These are phyloP conservation scores for Neofusicoccum laricinum DNA, from an alignment of 2,329 filamentous ascomycete genomes.

Conservation along the genomic window DNA sequence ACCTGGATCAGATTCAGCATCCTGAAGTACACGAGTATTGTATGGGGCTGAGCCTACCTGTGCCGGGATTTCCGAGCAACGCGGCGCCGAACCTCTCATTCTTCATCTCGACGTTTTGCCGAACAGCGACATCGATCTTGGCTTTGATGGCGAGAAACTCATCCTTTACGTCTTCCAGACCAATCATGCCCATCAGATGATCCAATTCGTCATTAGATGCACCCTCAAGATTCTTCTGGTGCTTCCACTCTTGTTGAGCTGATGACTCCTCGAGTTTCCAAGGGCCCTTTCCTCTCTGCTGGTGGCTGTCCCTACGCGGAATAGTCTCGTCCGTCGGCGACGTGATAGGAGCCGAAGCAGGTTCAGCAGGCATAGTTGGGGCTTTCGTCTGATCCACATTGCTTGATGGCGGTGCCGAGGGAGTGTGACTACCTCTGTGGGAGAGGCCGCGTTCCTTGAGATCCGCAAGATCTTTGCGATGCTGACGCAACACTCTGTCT, in stretches of 20 bases:
- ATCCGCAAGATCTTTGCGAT: slow-evolving; percentile 45
- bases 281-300: not conserved
- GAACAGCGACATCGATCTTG: slow-evolving; percentile 57
- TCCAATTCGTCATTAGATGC: slow-evolving; percentile 57
- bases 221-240: slow-evolving; percentile 54
- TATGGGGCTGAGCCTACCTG: slow-evolving; percentile 47
- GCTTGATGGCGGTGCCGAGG: too few species aligned
- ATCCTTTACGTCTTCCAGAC: slow-evolving; percentile 66
- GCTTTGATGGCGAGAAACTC: slow-evolving; percentile 62
- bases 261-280: slow-evolving; percentile 18
- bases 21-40: not conserved
- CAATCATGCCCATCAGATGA: slow-evolving; percentile 66
- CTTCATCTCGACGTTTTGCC: slow-evolving; percentile 56
- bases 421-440: too few species aligned
- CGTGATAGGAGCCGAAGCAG: not conserved
- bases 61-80: slow-evolving; percentile 72
- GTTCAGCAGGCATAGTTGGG: not conserved
- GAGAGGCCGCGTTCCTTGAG: slow-evolving; percentile 26
- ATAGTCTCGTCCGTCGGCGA: not conserved
- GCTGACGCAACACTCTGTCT: slow-evolving; percentile 45
- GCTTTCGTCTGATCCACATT: not conserved
- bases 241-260: slow-evolving; percentile 58
- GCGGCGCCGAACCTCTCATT: slow-evolving; percentile 61
- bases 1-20: slow-evolving; percentile 30
- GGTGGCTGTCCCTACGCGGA: not conserved